phyloP scores from a whole-genome alignment of 1,139 yeast genomes.

The Sugiyamaella xylanicola region DNA sequence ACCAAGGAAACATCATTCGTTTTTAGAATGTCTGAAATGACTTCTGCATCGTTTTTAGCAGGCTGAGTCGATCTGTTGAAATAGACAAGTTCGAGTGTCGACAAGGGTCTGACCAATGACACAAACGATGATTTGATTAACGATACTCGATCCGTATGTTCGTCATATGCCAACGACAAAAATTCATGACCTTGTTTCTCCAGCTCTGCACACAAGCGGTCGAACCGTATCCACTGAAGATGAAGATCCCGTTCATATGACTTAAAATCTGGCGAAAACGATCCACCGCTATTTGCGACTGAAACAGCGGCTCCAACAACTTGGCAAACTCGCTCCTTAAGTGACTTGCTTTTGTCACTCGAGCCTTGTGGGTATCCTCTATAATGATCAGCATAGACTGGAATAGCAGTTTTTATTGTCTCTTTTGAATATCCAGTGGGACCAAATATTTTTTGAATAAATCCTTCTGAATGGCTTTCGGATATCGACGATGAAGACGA shows the following conservation, averaged over 20 bases:
- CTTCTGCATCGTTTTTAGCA: conserved; percentile 17
- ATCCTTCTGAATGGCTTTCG: conserved; percentile 44
- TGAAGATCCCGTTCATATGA: conserved; percentile 40
- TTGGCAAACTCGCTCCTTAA: conserved; percentile 40
- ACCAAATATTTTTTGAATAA: conserved; percentile 50
- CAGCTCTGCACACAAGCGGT: conserved; percentile 67
- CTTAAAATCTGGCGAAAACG: conserved; percentile 24
- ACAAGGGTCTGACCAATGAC: conserved; percentile 30
- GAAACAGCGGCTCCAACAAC: conserved; percentile 39
- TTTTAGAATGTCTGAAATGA: conserved; percentile 17
- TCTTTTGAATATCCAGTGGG: conserved; percentile 51
- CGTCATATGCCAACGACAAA: conserved; percentile 44
- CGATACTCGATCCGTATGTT: conserved; percentile 24
- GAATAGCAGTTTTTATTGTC: conserved; percentile 49
- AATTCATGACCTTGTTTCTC: conserved; percentile 61
- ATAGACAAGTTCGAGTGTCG: conserved; percentile 31
- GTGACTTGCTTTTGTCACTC: conserved; percentile 22
- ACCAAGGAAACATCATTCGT: conserved; percentile 17
- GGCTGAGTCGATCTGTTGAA: conserved; percentile 32
- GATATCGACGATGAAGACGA: conserved; percentile 25
- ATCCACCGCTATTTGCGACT: conserved; percentile 20
- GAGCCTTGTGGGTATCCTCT: conserved; percentile 21
- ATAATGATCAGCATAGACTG: conserved; percentile 43
- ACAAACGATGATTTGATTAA: conserved; percentile 32
- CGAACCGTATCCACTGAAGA: conserved; percentile 61